Evolutionary conservation across 2,329 filamentous ascomycete species (phyloP).

Genomic region (Monilinia polystroma): DNA sequence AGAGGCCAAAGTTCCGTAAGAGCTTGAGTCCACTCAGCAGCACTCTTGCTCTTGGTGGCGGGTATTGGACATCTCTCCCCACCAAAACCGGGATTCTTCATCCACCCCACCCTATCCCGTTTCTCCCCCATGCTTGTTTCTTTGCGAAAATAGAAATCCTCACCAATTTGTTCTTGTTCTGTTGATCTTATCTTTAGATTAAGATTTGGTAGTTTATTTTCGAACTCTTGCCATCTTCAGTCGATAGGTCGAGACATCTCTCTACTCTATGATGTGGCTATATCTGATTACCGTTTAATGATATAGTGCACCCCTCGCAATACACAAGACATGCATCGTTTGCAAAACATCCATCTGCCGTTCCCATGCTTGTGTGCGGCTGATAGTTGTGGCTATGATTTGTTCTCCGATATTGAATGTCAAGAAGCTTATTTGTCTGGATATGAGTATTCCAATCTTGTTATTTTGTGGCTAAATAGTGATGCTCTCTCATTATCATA

Average conservation of each 20-base stretch:
- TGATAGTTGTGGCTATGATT: constrained; percentile 1
- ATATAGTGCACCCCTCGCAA: neutral
- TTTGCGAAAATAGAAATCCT: neutral
- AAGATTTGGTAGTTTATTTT: neutral
- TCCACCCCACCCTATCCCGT: neutral
- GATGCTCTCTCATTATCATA: too few species aligned
- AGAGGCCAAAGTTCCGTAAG: neutral
- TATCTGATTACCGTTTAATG: neutral
- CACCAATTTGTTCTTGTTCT: neutral
- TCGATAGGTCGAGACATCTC: neutral
- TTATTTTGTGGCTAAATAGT: too few species aligned
- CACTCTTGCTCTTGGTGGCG: neutral
- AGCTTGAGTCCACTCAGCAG: constrained; percentile 9
- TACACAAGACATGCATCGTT: neutral
- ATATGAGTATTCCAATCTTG: neutral
- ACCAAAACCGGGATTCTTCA: neutral
- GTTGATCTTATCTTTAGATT: constrained; percentile 2
- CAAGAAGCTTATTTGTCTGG: neutral
- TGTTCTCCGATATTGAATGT: neutral
- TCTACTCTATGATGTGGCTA: neutral
- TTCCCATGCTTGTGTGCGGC: neutral
- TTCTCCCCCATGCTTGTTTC: constrained; percentile 3
- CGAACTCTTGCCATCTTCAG: neutral
- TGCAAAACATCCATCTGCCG: constrained; percentile 6
- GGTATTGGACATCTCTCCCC: constrained; percentile 8